phyloP scores from a whole-genome alignment of 208 protist species.

The Blechomonas ayalai region DNA sequence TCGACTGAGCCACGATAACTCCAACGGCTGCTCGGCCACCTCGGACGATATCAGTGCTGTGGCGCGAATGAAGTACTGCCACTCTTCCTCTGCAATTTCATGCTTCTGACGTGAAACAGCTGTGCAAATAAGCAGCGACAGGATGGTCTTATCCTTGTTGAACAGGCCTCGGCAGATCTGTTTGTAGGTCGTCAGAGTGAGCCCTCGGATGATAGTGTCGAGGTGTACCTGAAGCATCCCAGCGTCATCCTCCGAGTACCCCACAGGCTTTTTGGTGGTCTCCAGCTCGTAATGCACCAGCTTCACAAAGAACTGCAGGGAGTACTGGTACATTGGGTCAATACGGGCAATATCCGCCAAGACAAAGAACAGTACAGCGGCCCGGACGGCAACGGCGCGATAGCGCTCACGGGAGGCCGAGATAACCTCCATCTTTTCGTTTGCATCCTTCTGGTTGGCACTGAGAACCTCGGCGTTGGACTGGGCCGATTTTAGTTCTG shows the following conservation, averaged over 20 bases:
- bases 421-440: constrained; percentile 92
- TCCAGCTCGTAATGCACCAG: constrained; percentile 89
- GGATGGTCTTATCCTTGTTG: constrained; percentile 96
- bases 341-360: constrained; percentile 90
- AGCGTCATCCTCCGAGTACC: constrained; percentile 37
- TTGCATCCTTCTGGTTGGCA: constrained; percentile 83
- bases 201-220: constrained; percentile 54
- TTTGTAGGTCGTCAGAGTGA: constrained; percentile 91
- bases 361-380: constrained; percentile 94
- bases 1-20: constrained; percentile 59
- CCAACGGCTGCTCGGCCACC: constrained; percentile 32
- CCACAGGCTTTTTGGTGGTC: constrained; percentile 42
- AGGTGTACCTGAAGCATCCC: constrained; percentile 75
- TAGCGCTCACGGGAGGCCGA: constrained; percentile 85
- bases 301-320: constrained; percentile 96
- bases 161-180: constrained; percentile 97
- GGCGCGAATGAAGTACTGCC: constrained; percentile 90
- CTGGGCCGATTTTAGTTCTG: constrained; percentile 91
- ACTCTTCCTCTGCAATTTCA: constrained; percentile 76
- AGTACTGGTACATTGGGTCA: constrained; percentile 99
- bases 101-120: constrained; percentile 68
- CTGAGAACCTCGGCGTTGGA: constrained; percentile 84
- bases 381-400: constrained; percentile 83
- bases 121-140: constrained; percentile 92
- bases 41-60: constrained; percentile 79